Evolutionary conservation across 31 red algal species (phyloP), one percentile per base, ranked within the genome.

Genomic region (Bonnemaisonia californica): DNA sequence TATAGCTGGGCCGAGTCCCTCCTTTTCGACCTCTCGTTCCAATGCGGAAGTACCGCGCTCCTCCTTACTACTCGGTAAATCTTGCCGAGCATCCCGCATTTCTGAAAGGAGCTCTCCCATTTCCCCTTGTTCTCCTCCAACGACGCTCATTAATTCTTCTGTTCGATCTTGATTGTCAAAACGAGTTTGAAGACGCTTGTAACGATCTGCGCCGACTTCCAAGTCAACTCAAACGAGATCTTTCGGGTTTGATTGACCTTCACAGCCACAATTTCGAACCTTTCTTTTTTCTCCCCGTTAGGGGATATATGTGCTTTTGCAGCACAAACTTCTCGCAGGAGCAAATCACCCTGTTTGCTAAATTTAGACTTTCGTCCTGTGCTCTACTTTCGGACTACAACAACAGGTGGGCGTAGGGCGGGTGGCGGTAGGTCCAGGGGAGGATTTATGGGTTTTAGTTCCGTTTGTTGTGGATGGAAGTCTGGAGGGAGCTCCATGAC

Each of bases 171-270:
- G 27, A 4, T 31, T 54, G 34, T 62, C 57, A 64, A 79, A 64
- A 18, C 27, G 32, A 33, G 24, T 57, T 0, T 79, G 59, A 0
- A 79, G 38, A 51, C 56, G 57, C 28, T 79, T 79, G 1, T 79
- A 79, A 21, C 57, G 26, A 35, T 62, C 75, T 79, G 75, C 56
- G 64, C 29, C 32, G 28, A 36, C 35, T 79, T 79, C 58, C 0
- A 68, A 33, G 56, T 79, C 12, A 79, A 29, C 12, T 32, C 24
- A 7, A 12, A n/a, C 35, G n/a, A 35, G 0, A 79, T 35, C 27
- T 35, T 0, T 36, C 31, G 16, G 22, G 56, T 79, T 62, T 28
- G 9, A 65, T 79, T 31, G 4, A 28, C 1, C 16, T 62, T 68
- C 4, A 24, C 1, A 33, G 56, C 75, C 0, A 0, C 56, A 13